phyloP scores from a whole-genome alignment of 1,139 yeast genomes.

The Geotrichum restrictum region DNA sequence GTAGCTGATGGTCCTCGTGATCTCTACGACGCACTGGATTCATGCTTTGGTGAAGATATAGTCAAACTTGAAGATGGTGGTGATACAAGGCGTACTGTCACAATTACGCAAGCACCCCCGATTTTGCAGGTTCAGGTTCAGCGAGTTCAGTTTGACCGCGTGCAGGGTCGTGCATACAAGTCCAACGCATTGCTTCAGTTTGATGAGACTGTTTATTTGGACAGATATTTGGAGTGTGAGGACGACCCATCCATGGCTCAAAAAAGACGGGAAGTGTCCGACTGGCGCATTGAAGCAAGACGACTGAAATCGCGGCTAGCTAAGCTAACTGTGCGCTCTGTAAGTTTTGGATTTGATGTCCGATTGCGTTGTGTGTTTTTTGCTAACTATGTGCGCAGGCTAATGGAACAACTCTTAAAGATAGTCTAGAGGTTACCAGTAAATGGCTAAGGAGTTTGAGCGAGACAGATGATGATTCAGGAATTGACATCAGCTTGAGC shows the following conservation, averaged over 20 bases:
- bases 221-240: constrained; percentile 78
- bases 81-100: constrained; percentile 58
- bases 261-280: constrained; percentile 56
- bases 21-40: constrained; percentile 87
- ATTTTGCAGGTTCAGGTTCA: constrained; percentile 89
- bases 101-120: constrained; percentile 71
- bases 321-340: constrained; percentile 45
- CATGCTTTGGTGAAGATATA: constrained; percentile 72
- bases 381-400: constrained; percentile 26
- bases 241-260: constrained; percentile 49
- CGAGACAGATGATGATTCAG: constrained; percentile 16
- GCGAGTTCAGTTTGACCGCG: constrained; percentile 84
- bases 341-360: constrained; percentile 32
- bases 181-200: constrained; percentile 79
- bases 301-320: constrained; percentile 46
- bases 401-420: constrained; percentile 30
- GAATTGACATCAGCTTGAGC: constrained; percentile 18
- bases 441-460: constrained; percentile 47
- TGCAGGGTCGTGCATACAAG: constrained; percentile 68
- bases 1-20: constrained; percentile 84
- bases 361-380: constrained; percentile 49
- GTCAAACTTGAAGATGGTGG: constrained; percentile 72
- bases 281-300: constrained; percentile 58
- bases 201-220: constrained; percentile 77
- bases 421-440: constrained; percentile 47